A percentile compares a stretch with the other conserved stretches of the same genome.
These are phyloP conservation scores for Hevea brasiliensis DNA, from an alignment of 345 rosid species.

Conservation along the genomic window DNA sequence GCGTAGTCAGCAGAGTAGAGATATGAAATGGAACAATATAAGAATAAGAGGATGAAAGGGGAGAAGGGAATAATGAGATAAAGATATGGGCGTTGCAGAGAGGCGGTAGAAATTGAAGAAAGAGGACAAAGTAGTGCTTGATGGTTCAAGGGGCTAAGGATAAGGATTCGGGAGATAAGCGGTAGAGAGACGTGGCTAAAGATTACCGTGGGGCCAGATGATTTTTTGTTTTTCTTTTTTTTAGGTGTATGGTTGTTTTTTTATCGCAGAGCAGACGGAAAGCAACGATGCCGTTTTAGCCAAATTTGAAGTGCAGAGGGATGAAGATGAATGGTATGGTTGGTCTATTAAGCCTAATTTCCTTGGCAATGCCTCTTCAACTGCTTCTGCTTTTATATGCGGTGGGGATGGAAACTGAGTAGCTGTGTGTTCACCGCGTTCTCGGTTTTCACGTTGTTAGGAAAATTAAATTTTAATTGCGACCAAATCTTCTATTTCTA, in stretches of 20 bases:
- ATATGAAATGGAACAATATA: neutral
- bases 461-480: too few species aligned
- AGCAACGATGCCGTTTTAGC: neutral
- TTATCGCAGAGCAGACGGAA: neutral
- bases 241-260: neutral
- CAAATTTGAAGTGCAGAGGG: neutral
- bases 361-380: neutral
- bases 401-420: too few species aligned
- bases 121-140: neutral
- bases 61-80: neutral
- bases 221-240: neutral
- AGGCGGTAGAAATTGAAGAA: too few species aligned
- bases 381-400: neutral
- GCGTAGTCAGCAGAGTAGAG: neutral
- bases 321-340: neutral
- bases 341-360: neutral
- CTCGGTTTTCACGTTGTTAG: constrained; percentile 49
- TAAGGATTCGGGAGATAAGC: constrained; percentile 57
- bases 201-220: constrained; percentile 58
- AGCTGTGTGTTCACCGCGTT: constrained; percentile 25
- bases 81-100: neutral
- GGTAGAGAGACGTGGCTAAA: constrained; percentile 37
- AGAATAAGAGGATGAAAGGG: neutral
- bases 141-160: constrained; percentile 17
- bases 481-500: neutral